Base-by-base conservation (phyloP, 140 eudicot genomes). In the Stevia rebaudiana region DNA sequence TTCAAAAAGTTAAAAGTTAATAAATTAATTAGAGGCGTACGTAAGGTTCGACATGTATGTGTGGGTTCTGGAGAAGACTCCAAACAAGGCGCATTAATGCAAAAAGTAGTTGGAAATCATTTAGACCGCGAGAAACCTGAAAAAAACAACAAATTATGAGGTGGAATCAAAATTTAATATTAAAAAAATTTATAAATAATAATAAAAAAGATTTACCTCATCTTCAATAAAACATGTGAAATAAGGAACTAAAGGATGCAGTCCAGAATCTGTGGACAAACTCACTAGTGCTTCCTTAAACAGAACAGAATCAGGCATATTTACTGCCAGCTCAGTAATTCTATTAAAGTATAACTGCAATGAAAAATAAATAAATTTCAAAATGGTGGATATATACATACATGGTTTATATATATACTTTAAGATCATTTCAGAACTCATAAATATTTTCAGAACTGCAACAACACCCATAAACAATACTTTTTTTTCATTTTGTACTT, bases 241-340 rank as follows among this genome's bases (percentile, higher is more conserved):
- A 69, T 82, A 82, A 19, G 94, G 94, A 61, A 85, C 78, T 57
- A 85, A 55, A 46, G 94, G 94, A 79, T 85, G 94, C 6, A 85
- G 83, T 21, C 94, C 94, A n/a, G 94, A 77, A 69, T 85, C 88
- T 3, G 88, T 81, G 12, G 88, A 85, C 79, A 85, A 79, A 79
- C 94, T 85, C 71, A 53, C 67, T 63, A 82, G 62, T 51, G 94
- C 85, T 79, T 85, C 83, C 70, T 85, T 85, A 61, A 81, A 79
- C 25, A 85, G 94, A 43, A 49, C 76, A 7, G 85, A 66, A 47
- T 85, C 88, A 31, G 85, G 74, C 76, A 68, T 79, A 52, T 79
- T 76, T 43, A 82, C 64, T 3, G 85, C 75, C 58, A 85, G 88
- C 81, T 85, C 94, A 0, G 88, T 79, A 21, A 82, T 79, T 69